These are phyloP conservation scores for Termitomyces sp. DNA, from an alignment of 768 basidiomycete genomes.

Conservation along the genomic window DNA sequence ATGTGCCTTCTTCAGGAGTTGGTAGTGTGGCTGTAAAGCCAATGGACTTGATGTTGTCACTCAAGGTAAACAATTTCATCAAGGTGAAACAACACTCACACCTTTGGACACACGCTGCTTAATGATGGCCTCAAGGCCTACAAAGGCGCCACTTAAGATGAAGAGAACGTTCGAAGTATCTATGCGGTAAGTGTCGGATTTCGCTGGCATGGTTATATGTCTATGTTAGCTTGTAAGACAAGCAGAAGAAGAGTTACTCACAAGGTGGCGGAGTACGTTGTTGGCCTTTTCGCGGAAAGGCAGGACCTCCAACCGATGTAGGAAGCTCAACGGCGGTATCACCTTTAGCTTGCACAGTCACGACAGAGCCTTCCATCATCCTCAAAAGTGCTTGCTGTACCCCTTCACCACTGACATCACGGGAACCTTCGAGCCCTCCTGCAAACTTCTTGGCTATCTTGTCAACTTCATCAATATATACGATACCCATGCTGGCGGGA, in stretches of 20 bases:
- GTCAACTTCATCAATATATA: constrained; percentile 96
- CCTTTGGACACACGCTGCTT: constrained; percentile 81
- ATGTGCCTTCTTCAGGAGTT: constrained; percentile 34
- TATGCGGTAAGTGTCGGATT: constrained; percentile 70
- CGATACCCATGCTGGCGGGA: constrained; percentile 74
- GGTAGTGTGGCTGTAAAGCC: constrained; percentile 63
- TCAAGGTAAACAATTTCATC: constrained; percentile 4
- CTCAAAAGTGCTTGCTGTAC: constrained; percentile 91
- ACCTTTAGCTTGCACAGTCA: constrained; percentile 79
- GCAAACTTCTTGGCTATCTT: constrained; percentile 75
- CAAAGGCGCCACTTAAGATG: constrained; percentile 92
- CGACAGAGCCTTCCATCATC: constrained; percentile 90
- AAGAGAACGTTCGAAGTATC: constrained; percentile 94
- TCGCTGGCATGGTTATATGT: constrained; percentile 31
- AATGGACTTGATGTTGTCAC: constrained; percentile 61
- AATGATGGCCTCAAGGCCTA: constrained; percentile 84
- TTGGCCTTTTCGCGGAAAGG: constrained; percentile 49
- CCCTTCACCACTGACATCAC: constrained; percentile 94
- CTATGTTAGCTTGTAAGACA: not conserved
- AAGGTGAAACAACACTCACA: constrained; percentile 42
- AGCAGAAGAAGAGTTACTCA: constrained; percentile 22
- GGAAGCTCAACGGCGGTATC: constrained; percentile 46
- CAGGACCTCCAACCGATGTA: constrained; percentile 37
- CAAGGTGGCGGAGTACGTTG: constrained; percentile 36
- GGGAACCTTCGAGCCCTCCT: constrained; percentile 64